Evolutionary conservation across 2,329 filamentous ascomycete genomes (phyloP).

Genomic region (Penicillium brevicompactum): DNA sequence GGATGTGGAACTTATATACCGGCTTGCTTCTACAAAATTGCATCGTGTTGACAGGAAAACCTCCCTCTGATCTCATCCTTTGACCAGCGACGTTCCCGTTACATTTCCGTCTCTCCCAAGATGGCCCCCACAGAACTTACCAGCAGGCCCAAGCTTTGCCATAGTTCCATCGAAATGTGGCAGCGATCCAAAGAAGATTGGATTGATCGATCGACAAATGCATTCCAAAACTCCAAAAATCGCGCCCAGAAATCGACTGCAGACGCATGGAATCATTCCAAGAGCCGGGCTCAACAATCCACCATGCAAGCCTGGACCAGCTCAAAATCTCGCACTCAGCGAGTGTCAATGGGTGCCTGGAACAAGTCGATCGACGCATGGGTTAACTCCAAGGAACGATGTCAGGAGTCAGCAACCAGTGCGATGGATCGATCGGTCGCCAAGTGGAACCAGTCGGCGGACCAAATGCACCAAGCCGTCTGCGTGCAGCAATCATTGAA

Average conservation of each 20-base stretch:
- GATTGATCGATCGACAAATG: conserved; percentile 9
- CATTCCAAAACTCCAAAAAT: conserved; percentile 14
- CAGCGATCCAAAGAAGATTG: conserved; percentile 18
- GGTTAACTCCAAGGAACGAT: conserved; percentile 11
- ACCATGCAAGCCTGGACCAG: conserved; percentile 3
- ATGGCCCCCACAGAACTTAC: conserved; percentile 9
- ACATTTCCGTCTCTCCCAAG: not conserved
- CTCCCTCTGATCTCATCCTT: not conserved
- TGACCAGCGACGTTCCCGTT: not conserved
- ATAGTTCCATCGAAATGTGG: conserved; percentile 11
- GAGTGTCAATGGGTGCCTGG: conserved; percentile 16
- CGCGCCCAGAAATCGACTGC: conserved; percentile 14
- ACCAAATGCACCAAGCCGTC: conserved; percentile 6
- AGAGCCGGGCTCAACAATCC: conserved; percentile 10
- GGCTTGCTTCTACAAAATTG: not conserved
- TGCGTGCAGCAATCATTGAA: not conserved
- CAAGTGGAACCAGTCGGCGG: conserved; percentile 13
- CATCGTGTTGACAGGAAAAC: not conserved
- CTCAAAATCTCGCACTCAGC: conserved; percentile 13
- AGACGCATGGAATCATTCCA: conserved; percentile 17
- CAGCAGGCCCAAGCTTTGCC: conserved; percentile 4
- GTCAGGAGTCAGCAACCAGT: conserved; percentile 12
- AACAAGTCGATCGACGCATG: conserved; percentile 15
- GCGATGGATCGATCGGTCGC: conserved; percentile 9
- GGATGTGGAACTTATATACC: not conserved